Evolutionary conservation across 768 basidiomycete genomes (phyloP).

Genomic region (Astraeus odoratus): DNA sequence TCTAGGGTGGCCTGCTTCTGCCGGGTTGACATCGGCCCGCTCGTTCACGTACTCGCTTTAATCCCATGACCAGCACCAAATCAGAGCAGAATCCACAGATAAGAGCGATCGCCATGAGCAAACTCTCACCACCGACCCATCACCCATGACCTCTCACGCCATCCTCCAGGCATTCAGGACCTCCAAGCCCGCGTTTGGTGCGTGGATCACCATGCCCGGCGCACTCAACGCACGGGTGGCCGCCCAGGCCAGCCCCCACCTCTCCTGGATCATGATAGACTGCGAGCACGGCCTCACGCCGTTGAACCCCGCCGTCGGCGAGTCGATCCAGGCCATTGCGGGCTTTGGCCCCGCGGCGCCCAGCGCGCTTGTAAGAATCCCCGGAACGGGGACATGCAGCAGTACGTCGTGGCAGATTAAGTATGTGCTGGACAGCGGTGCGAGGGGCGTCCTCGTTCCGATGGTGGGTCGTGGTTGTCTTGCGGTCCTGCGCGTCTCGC

Average conservation of each 20-base stretch:
- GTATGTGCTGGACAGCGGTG: conserved; percentile 61
- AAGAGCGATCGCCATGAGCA: conserved; percentile 6
- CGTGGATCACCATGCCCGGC: conserved; percentile 60
- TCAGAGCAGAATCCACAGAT: conserved; percentile 4
- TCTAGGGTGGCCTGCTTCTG: background rate
- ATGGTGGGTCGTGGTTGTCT: conserved; percentile 38
- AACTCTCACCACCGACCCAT: background rate
- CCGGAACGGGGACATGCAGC: conserved; percentile 51
- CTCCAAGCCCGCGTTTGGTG: conserved; percentile 57
- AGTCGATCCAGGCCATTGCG: conserved; percentile 48
- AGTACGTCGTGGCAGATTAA: conserved; percentile 69
- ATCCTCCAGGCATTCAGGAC: conserved; percentile 48
- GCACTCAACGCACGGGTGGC: conserved; percentile 50
- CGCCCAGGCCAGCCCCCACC: conserved; percentile 46
- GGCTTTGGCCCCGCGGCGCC: conserved; percentile 38
- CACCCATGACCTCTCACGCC: conserved; percentile 44
- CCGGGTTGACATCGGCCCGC: background rate
- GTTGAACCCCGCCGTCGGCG: conserved; percentile 49
- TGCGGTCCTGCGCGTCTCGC: background rate
- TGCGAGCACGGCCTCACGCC: conserved; percentile 62
- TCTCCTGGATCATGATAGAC: conserved; percentile 62
- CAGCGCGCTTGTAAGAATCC: conserved; percentile 53
- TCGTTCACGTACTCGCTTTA: background rate
- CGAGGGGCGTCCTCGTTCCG: conserved; percentile 56
- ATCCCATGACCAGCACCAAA: background rate